phyloP scores from a whole-genome alignment of 2,329 filamentous ascomycete species.

The Penicillium sp. region DNA sequence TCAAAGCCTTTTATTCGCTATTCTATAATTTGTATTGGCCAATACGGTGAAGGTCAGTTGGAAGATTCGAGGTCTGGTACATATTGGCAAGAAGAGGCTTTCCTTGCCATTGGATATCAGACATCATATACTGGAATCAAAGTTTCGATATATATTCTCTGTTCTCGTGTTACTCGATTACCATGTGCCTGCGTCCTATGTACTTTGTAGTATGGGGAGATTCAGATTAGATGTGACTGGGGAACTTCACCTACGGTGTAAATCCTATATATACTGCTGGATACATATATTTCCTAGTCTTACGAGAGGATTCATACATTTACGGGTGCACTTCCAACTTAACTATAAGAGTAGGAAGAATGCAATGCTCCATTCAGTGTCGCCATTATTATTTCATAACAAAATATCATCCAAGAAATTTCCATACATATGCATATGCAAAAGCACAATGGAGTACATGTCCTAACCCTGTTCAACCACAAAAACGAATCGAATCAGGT shows the following conservation, averaged over 20 bases:
- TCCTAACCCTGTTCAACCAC: background rate
- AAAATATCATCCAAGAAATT: background rate
- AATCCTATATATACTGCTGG: background rate
- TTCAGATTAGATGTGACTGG: background rate
- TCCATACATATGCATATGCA: constrained; percentile 10
- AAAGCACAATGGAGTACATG: constrained; percentile 1
- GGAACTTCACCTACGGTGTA: background rate
- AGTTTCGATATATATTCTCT: background rate
- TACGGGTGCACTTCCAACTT: background rate
- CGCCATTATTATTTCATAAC: constrained; percentile 4
- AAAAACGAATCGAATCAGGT: background rate
- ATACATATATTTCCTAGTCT: background rate
- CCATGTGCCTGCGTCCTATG: too few relatives aligned
- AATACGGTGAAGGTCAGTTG: background rate
- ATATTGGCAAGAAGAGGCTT: background rate
- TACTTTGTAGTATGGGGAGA: background rate
- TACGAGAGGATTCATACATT: too few relatives aligned
- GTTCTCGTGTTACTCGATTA: too few relatives aligned
- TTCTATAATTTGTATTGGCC: constrained; percentile 2
- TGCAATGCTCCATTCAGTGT: background rate
- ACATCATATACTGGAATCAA: background rate
- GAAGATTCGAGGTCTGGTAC: background rate
- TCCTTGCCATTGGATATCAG: background rate
- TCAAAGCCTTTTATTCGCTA: constrained; percentile 12
- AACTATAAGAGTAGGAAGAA: background rate